These are phyloP conservation scores for Spergularia marina DNA, from an alignment of 148 eudicot genomes.

Conservation along the genomic window DNA sequence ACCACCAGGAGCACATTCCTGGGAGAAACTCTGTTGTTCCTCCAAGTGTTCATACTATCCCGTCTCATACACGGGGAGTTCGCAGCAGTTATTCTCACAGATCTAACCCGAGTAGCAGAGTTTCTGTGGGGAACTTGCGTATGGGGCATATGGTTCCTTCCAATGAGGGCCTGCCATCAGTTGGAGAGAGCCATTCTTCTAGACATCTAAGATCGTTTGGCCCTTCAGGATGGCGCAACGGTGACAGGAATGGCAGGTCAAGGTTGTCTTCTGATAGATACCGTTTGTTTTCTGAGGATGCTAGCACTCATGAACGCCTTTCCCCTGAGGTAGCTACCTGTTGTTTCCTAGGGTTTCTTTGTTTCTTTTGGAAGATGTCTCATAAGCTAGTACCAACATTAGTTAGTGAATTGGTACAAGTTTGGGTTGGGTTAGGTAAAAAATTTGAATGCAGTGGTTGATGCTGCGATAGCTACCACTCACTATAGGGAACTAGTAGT, in stretches of 20 bases:
- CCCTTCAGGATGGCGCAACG: constrained; percentile 48
- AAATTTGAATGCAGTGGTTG: too few species aligned
- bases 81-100: constrained; percentile 50
- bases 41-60: constrained; percentile 37
- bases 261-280: constrained; percentile 60
- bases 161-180: constrained; percentile 47
- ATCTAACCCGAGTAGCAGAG: constrained; percentile 38
- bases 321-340: constrained; percentile 50
- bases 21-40: constrained; percentile 39
- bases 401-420: not conserved
- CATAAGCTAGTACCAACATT: not conserved
- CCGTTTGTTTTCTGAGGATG: constrained; percentile 46
- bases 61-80: constrained; percentile 46
- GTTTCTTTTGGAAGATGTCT: not conserved
- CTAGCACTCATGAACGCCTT: constrained; percentile 37
- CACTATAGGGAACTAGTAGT: too few species aligned
- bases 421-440: too few species aligned
- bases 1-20: constrained; percentile 35
- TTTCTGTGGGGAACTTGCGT: constrained; percentile 38
- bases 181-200: constrained; percentile 51
- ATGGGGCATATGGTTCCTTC: constrained; percentile 32
- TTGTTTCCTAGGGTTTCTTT: not conserved
- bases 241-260: constrained; percentile 63
- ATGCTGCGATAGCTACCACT: too few species aligned
- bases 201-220: constrained; percentile 56